Evolutionary conservation across 1,284 basidiomycete species (phyloP), one percentile per base, ranked within the genome.

Genomic region (Sparassis latifolia): DNA sequence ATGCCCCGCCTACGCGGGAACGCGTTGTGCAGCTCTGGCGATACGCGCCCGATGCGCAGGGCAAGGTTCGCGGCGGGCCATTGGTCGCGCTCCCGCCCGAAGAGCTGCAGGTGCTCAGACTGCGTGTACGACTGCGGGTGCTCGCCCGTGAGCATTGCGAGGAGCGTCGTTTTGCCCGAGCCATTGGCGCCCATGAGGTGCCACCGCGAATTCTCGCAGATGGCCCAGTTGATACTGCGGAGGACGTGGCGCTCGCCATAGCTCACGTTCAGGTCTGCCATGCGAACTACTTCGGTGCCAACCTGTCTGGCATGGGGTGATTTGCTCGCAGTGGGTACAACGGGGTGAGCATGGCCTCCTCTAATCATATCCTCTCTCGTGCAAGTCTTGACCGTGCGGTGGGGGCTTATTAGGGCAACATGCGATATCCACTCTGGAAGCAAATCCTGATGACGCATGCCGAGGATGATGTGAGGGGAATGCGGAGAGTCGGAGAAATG

Each of bases 101-200:
- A 91, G 42, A 94, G 79, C 2, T 75, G 72, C 5, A 98, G 77
- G 12, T 87, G 71, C 0, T 77, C 69, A 5, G 75, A 73, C 64
- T 92, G 86, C 1, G 84, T 86, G 70, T 87, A 98, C 0, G 94
- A 96, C 55, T 92, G 91, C 0, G 96, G 95, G 66, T 98, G 96
- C 61, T 96, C 92, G 29, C 96, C 96, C 0, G 93, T 91, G 38
- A 99, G 72, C 33, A 98, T 69, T 3, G 95, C 86, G n/a, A 97
- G 76, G 1, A 98, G 80, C 0, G 96, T 98, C 0, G 95, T 96
- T 71, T 99, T 99, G 2, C 96, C 96, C 0, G 91, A 92, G 44
- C 93, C 94, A 63, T 97, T 97, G 20, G 83, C 71, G 7, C 94
- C 93, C 61, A 86, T 80, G 6, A 97, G 79, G 60, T 94, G 89